A percentile compares a stretch with the other conserved stretches of the same genome.
phyloP scores from a whole-genome alignment of 2,329 filamentous ascomycete species.

The Myriosclerotinia duriaeana region DNA sequence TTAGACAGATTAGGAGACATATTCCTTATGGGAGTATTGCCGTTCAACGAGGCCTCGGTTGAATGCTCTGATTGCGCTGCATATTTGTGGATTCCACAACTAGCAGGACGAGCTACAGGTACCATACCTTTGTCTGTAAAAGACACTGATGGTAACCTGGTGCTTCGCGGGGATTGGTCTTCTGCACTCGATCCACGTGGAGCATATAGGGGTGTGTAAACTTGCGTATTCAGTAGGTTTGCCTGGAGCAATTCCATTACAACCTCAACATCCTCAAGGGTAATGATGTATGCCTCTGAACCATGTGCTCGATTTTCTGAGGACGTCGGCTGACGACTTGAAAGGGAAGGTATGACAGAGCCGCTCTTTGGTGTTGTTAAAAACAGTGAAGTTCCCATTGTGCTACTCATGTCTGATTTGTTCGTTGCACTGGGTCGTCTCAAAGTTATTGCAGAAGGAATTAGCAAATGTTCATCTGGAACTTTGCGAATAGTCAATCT shows the following conservation, averaged over 20 bases:
- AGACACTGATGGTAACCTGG: slow-evolving; percentile 18
- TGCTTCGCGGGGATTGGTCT: slow-evolving; percentile 6
- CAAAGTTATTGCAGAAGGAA: slow-evolving; percentile 34
- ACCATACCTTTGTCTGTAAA: slow-evolving; percentile 23
- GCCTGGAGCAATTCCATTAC: slow-evolving; percentile 29
- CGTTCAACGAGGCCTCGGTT: neutral
- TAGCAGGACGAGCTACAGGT: neutral
- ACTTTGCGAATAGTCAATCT: slow-evolving; percentile 31
- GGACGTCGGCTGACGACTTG: neutral
- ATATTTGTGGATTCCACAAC: slow-evolving; percentile 8
- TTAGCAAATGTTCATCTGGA: slow-evolving; percentile 12
- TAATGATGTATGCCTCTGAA: slow-evolving; percentile 32
- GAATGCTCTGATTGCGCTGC: slow-evolving; percentile 6
- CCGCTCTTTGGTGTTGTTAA: neutral
- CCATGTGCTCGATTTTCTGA: slow-evolving; percentile 10
- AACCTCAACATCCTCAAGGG: slow-evolving; percentile 33
- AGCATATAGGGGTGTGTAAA: neutral
- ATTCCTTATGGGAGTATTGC: neutral
- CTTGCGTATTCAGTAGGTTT: neutral
- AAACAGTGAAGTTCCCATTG: neutral
- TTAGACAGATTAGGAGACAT: neutral
- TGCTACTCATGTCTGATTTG: neutral
- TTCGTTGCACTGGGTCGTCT: slow-evolving; percentile 30
- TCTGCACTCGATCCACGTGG: neutral
- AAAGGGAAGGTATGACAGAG: neutral